phyloP scores from a whole-genome alignment of 805 yeast genomes.

The Kluyveromyces lactis region DNA sequence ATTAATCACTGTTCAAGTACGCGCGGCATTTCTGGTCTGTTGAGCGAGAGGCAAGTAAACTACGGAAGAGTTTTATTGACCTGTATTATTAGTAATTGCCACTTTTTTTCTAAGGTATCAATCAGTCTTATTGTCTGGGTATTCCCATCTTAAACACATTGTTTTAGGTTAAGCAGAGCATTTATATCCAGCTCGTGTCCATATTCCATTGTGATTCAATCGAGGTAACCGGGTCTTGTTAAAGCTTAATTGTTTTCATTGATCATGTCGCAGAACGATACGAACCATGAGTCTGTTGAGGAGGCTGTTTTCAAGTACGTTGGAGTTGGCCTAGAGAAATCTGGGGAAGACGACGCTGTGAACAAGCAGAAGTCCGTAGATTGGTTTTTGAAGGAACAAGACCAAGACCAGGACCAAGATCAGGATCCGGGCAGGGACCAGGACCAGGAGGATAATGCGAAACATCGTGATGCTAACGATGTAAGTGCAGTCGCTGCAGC shows the following conservation, averaged over 20 bases:
- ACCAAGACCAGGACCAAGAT: constrained; percentile 2
- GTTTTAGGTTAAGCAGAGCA: no score
- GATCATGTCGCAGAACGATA: constrained; percentile 5
- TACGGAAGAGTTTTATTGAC: no score
- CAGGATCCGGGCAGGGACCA: constrained; percentile 5
- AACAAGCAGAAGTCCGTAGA: constrained; percentile 5
- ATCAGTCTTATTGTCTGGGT: no score
- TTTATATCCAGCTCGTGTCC: no score
- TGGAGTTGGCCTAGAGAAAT: constrained; percentile 46
- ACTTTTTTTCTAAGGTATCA: no score
- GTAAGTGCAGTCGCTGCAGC: constrained; percentile 25
- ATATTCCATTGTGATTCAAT: no score
- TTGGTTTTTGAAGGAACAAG: constrained; percentile 7
- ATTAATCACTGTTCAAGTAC: no score
- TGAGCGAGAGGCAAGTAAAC: no score
- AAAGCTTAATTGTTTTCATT: background rate
- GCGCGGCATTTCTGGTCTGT: no score
- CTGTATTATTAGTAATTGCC: no score
- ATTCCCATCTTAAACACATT: no score
- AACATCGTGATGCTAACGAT: constrained; percentile 4
- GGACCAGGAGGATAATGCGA: constrained; percentile 1
- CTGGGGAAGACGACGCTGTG: constrained; percentile 9
- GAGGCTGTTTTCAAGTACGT: constrained; percentile 73
- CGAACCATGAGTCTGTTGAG: constrained; percentile 42
- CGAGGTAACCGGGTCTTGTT: no score